Evolutionary conservation across 768 basidiomycete genomes (phyloP), one percentile per base, ranked within the genome.

Genomic region (Hypholoma fasciculare): DNA sequence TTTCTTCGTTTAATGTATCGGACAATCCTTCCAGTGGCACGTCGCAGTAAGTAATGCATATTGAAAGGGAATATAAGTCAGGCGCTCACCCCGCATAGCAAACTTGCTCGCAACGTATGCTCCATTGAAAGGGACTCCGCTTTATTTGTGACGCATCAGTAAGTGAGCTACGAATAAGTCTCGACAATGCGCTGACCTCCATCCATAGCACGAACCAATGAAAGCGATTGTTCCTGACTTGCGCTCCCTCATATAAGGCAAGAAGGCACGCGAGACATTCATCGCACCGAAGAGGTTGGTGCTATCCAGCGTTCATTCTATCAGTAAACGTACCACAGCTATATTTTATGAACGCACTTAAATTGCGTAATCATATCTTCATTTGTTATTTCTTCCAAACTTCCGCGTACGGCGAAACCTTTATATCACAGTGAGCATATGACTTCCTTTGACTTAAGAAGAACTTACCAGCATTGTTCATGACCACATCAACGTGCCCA

Each of bases 251-350:
- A 82, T 75, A 64, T 78, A 75, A 0, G 81, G 80, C 11, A 82
- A 69, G 67, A 82, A 76, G 0, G 81, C 80, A 7, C 77, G 69
- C n/a, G 73, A 62, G 19, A 81, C 75, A 54, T 79, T 77, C 7
- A 81, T 60, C 0, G 70, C 73, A 0, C 78, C 79, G 62, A 81
- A 79, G 0, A 81, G 71, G 60, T 80, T 79, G 1, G 76, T 77
- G 54, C 77, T 78, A 58, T 51, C 2, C 67, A 34, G 30, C 30
- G 30, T 1, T 34, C 30, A 34, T 23, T 23, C 30, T 34, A 40
- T 40, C 4, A 2, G 9, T 11, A 39, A 9, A 50, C 20, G 14
- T 16, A 20, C 42, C 13, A 4, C 26, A 23, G 34, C 7, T 12
- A 9, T 11, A 39, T 13, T 16, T 37, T n/a, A n/a, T 17, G 23